Conservation (phyloP, 2,329 filamentous ascomycete genomes). For the Thielaviopsis populi region DNA sequence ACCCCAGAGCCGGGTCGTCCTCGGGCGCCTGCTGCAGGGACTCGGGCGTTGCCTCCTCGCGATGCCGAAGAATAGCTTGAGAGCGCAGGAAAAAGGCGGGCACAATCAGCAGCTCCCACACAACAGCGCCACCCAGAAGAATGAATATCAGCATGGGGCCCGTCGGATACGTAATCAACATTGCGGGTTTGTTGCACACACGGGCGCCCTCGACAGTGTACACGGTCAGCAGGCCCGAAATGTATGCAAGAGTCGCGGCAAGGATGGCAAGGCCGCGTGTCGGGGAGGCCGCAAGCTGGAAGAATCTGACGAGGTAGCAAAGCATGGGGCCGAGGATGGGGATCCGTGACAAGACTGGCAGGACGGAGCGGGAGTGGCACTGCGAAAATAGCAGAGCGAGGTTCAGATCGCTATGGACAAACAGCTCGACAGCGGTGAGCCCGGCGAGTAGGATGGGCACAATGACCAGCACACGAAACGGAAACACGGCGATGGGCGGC, state of each 20-base stretch:
- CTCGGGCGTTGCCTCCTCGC: slow-evolving; percentile 19
- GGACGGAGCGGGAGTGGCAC: slow-evolving; percentile 33
- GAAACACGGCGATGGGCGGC: slow-evolving; percentile 37
- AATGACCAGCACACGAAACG: slow-evolving; percentile 38
- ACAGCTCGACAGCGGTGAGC: slow-evolving; percentile 29
- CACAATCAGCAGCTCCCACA: slow-evolving; percentile 37
- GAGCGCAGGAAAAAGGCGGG: slow-evolving; percentile 34
- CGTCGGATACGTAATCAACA: slow-evolving; percentile 27
- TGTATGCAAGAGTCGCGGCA: slow-evolving; percentile 29
- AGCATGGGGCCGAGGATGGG: slow-evolving; percentile 32
- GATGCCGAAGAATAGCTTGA: slow-evolving; percentile 24
- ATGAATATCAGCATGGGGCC: slow-evolving; percentile 34
- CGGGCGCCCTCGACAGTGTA: slow-evolving; percentile 36
- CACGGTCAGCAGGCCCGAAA: slow-evolving; percentile 34
- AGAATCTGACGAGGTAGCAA: slow-evolving; percentile 38
- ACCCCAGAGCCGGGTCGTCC: slow-evolving; percentile 22
- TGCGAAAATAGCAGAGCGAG: slow-evolving; percentile 38
- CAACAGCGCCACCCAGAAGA: slow-evolving; percentile 33
- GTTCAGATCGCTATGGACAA: slow-evolving; percentile 35
- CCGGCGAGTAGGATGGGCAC: slow-evolving; percentile 33
- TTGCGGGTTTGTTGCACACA: slow-evolving; percentile 26
- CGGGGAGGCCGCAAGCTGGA: slow-evolving; percentile 30
- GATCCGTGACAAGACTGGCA: slow-evolving; percentile 31
- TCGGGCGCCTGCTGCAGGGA: slow-evolving; percentile 19
- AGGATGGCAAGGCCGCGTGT: slow-evolving; percentile 29